A percentile compares a stretch with the other conserved stretches of the same genome.
These are phyloP conservation scores for Fagus sylvatica DNA, from an alignment of 306 rosid genomes.

Conservation along the genomic window DNA sequence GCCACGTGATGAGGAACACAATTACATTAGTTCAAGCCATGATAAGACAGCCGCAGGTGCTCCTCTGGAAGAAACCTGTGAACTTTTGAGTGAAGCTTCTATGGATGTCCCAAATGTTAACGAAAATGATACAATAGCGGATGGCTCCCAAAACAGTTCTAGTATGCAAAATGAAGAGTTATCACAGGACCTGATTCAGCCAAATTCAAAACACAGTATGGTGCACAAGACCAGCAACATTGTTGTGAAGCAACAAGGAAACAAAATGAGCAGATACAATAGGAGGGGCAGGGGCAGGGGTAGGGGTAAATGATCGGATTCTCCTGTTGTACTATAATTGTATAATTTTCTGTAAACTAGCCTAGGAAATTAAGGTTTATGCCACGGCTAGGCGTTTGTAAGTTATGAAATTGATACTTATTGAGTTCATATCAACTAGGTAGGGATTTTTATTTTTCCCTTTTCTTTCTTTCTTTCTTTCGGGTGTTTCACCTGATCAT, in stretches of 20 bases:
- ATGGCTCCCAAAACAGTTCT: constrained; percentile 56
- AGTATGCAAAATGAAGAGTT: constrained; percentile 40
- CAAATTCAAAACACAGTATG: constrained; percentile 28
- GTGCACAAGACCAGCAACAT: constrained; percentile 24
- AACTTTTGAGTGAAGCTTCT: constrained; percentile 43
- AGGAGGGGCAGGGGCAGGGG: constrained; percentile 41
- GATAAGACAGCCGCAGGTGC: constrained; percentile 36
- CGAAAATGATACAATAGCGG: constrained; percentile 36
- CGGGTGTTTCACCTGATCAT: constrained; percentile 3
- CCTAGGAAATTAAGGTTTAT: constrained; percentile 35
- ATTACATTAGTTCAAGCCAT: constrained; percentile 27
- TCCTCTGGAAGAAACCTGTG: constrained; percentile 37
- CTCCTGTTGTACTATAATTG: constrained; percentile 17
- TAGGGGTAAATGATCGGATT: constrained; percentile 41
- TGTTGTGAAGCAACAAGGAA: constrained; percentile 43
- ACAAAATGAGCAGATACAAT: constrained; percentile 49
- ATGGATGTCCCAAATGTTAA: constrained; percentile 50
- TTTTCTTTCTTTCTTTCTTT: neutral
- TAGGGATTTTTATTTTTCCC: constrained; percentile 21
- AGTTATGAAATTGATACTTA: constrained; percentile 25
- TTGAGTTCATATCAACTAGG: constrained; percentile 30
- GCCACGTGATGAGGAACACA: constrained; percentile 26
- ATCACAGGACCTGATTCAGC: constrained; percentile 43
- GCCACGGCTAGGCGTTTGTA: constrained; percentile 41
- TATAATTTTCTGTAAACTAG: constrained; percentile 39